Conservation (phyloP, 371 early-diverging fungal genomes). For the Dinochytrium kinnereticum region DNA sequence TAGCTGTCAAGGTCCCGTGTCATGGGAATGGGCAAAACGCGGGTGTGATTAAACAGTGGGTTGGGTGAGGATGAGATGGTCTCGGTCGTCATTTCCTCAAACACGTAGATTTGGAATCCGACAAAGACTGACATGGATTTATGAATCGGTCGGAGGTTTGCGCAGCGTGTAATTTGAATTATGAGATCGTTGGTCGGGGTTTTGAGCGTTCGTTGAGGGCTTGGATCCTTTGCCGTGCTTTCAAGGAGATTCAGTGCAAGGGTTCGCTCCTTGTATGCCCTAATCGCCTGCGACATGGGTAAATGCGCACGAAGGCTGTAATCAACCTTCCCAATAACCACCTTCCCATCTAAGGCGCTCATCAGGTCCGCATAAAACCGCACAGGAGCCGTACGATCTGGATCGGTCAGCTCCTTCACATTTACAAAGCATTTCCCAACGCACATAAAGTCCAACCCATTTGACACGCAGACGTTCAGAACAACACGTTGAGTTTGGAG, state of each 20-base stretch:
- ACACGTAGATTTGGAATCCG: constrained; percentile 42
- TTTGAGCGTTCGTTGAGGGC: constrained; percentile 21
- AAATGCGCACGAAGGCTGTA: constrained; percentile 43
- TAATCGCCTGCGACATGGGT: constrained; percentile 53
- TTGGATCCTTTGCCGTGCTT: constrained; percentile 27
- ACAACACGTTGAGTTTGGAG: constrained; percentile 49
- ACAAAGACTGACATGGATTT: constrained; percentile 39
- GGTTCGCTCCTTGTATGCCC: constrained; percentile 52
- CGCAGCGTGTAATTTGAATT: constrained; percentile 34
- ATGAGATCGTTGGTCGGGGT: constrained; percentile 44
- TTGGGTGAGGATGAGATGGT: constrained; percentile 40
- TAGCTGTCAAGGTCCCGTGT: constrained; percentile 47
- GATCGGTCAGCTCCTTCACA: constrained; percentile 49
- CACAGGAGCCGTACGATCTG: constrained; percentile 41
- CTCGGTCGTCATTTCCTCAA: constrained; percentile 44
- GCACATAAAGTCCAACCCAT: constrained; percentile 44
- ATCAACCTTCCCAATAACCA: constrained; percentile 51
- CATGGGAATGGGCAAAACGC: constrained; percentile 43
- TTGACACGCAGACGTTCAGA: constrained; percentile 44
- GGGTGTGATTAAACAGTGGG: constrained; percentile 43
- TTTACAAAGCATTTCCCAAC: constrained; percentile 47
- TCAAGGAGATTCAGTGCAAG: constrained; percentile 51
- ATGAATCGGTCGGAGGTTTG: constrained; percentile 30
- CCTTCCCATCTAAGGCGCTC: constrained; percentile 42
- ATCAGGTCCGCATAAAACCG: constrained; percentile 52